A percentile compares a stretch with the other conserved stretches of the same genome.
Evolutionary conservation across 805 yeast genomes (phyloP).

Genomic region (Suhomyces sp.): DNA sequence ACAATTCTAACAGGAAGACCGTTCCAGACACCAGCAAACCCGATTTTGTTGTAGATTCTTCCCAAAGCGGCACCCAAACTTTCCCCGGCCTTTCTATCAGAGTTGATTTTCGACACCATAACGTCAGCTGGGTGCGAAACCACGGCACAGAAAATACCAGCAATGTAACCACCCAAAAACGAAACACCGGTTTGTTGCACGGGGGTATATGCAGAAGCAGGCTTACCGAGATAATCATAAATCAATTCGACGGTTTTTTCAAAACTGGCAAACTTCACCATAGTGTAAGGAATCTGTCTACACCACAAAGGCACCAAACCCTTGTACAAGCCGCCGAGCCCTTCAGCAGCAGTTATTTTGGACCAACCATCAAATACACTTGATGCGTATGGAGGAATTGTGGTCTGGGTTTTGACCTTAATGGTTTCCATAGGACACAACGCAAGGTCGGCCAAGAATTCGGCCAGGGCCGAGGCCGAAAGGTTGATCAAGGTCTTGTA

Average conservation of each 20-base stretch:
- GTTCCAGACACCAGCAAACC: conserved; percentile 90
- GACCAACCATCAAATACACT: conserved; percentile 64
- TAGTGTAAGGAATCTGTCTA: conserved; percentile 97
- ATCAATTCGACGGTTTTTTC: conserved; percentile 85
- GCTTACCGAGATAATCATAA: conserved; percentile 68
- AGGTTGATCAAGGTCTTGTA: conserved; percentile 74
- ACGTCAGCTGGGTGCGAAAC: conserved; percentile 99
- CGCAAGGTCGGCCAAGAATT: conserved; percentile 84
- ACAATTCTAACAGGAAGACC: conserved; percentile 92
- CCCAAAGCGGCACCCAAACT: conserved; percentile 60
- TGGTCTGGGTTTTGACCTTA: conserved; percentile 91
- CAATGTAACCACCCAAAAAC: conserved; percentile 92
- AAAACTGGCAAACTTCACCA: conserved; percentile 94
- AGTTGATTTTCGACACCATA: conserved; percentile 90
- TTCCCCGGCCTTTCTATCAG: conserved; percentile 65
- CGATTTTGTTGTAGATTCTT: conserved; percentile 79
- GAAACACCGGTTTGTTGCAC: conserved; percentile 91
- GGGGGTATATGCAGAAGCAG: conserved; percentile 66
- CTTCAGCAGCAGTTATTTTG: conserved; percentile 65
- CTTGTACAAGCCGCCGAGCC: conserved; percentile 73
- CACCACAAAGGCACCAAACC: conserved; percentile 93
- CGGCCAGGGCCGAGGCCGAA: conserved; percentile 91
- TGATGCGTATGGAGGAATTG: conserved; percentile 79
- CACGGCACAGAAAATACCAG: conserved; percentile 94
- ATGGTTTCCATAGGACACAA: conserved; percentile 95